These are phyloP conservation scores for Setaria italica DNA, from an alignment of 202 grass and related monocot species.

Conservation along the genomic window DNA sequence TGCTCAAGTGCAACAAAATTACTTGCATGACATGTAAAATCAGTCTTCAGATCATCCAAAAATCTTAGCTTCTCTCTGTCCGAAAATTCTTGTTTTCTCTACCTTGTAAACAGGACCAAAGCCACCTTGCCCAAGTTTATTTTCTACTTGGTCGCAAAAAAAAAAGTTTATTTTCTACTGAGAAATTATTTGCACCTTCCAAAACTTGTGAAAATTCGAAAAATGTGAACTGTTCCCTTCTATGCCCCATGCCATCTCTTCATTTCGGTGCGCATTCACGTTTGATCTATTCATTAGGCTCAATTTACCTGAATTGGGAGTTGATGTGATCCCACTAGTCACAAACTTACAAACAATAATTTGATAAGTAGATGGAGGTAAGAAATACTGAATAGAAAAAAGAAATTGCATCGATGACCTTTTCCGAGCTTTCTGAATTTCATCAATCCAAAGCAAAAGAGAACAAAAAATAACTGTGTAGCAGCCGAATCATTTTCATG, in stretches of 20 bases:
- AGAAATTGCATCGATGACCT: neutral
- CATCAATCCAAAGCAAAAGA: neutral
- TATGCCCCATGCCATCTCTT: neutral
- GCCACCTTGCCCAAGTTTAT: slow-evolving; percentile 29
- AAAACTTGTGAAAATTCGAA: neutral
- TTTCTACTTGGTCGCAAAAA: neutral
- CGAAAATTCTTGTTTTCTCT: neutral
- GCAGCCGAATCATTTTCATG: no score
- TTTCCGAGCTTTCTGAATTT: neutral
- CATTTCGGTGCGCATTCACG: neutral
- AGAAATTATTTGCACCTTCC: slow-evolving; percentile 28
- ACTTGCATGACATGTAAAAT: neutral
- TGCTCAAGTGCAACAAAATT: no score
- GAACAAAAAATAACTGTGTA: neutral
- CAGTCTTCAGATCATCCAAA: neutral
- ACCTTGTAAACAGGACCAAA: slow-evolving; percentile 33
- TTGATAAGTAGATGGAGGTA: neutral
- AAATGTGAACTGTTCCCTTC: slow-evolving; percentile 6
- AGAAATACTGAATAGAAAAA: neutral
- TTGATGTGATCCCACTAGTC: neutral
- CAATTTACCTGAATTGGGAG: neutral
- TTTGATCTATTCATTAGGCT: neutral
- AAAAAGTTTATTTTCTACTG: neutral
- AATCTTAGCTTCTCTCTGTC: neutral
- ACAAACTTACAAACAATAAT: neutral